phyloP scores from a whole-genome alignment of 1,284 basidiomycete species.

The Pterula multifida region DNA sequence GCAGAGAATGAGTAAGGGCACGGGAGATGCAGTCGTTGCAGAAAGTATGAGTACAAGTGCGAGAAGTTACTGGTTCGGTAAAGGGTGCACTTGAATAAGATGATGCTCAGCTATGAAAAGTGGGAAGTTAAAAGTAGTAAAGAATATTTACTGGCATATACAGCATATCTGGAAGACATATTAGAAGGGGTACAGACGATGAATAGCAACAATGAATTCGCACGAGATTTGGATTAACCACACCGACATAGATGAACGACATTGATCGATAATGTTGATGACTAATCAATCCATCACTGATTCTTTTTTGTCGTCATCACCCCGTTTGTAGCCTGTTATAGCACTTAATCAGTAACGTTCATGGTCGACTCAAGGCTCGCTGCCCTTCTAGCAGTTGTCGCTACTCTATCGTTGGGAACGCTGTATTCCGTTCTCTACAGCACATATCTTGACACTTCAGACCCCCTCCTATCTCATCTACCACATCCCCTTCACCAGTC shows the following conservation, averaged over 20 bases:
- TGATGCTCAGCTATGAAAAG: not conserved
- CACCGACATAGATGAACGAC: conserved; percentile 10
- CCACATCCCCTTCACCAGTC: conserved; percentile 56
- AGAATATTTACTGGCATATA: conserved; percentile 1
- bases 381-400: conserved; percentile 18
- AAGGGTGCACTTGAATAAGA: conserved; percentile 33
- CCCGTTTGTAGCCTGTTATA: no score
- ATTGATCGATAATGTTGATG: conserved; percentile 14
- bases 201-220: not conserved
- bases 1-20: conserved; percentile 48
- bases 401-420: conserved; percentile 37
- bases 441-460: conserved; percentile 57
- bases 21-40: conserved; percentile 64
- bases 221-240: not conserved
- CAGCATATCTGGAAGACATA: not conserved
- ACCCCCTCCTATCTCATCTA: conserved; percentile 53
- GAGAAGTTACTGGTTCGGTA: conserved; percentile 59
- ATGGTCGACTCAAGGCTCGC: conserved; percentile 13
- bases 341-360: not conserved
- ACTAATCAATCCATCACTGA: not conserved
- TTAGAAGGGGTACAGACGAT: not conserved
- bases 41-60: conserved; percentile 74
- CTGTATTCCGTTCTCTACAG: conserved; percentile 37
- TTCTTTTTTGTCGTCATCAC: not conserved
- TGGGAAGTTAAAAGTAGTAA: not conserved